These are phyloP conservation scores for Rhododendron molle DNA, from an alignment of 148 eudicot species.

Conservation along the genomic window DNA sequence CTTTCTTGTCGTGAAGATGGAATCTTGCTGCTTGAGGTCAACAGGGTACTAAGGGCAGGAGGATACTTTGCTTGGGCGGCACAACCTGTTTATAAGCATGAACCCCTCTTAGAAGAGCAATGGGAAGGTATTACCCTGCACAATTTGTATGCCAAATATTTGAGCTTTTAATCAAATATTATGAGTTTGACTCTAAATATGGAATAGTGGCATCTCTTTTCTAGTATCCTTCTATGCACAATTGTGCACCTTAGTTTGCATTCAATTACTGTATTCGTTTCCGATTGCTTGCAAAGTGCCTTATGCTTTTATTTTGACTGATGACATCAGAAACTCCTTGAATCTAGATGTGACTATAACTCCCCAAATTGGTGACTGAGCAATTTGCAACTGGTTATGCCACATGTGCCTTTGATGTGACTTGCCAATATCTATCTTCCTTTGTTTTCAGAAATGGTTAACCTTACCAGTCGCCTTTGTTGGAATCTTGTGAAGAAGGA, in stretches of 20 bases:
- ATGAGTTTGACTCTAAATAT: not conserved
- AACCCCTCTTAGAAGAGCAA: slow-evolving; percentile 71
- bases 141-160: not conserved
- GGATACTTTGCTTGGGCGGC: slow-evolving; percentile 99
- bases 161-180: not conserved
- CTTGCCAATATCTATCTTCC: not conserved
- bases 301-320: slow-evolving; percentile 2
- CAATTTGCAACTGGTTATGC: not conserved
- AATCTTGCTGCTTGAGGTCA: slow-evolving; percentile 88
- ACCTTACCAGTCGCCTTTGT: slow-evolving; percentile 82
- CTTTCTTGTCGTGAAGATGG: slow-evolving; percentile 56
- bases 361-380: not conserved
- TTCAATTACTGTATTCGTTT: not conserved
- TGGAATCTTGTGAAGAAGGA: slow-evolving; percentile 93
- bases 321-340: not conserved
- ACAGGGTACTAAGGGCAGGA: slow-evolving; percentile 88
- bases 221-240: not conserved
- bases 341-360: not conserved
- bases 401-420: not conserved
- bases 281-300: not conserved
- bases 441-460: slow-evolving; percentile 64
- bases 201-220: not conserved
- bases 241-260: not conserved
- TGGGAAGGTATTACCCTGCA: slow-evolving; percentile 65
- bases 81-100: slow-evolving; percentile 97